phyloP scores from a whole-genome alignment of 768 basidiomycete genomes.

The Hysterangium stoloniferum region DNA sequence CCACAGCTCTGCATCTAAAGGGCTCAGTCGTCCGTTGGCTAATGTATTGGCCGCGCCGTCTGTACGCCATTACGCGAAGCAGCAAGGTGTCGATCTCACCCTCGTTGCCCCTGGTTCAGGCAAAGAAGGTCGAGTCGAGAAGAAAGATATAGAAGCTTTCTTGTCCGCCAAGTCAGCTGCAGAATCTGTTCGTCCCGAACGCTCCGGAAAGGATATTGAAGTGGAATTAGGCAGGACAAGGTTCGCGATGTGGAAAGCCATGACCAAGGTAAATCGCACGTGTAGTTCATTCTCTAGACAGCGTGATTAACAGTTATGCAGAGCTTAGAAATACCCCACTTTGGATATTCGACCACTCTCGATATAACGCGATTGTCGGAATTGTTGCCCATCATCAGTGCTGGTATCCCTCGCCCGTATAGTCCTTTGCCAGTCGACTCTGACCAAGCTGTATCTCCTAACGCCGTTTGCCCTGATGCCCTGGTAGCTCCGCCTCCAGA shows the following conservation, averaged over 20 bases:
- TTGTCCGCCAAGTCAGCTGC: slow-evolving; percentile 27
- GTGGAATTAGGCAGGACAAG: slow-evolving; percentile 72
- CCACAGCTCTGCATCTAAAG: slow-evolving; percentile 11
- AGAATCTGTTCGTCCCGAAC: slow-evolving; percentile 8
- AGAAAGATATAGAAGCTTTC: slow-evolving; percentile 61
- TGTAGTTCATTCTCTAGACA: not conserved
- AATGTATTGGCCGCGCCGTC: slow-evolving; percentile 66
- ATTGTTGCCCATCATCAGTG: slow-evolving; percentile 55
- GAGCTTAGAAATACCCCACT: slow-evolving; percentile 83
- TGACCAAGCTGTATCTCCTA: slow-evolving; percentile 13
- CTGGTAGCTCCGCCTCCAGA: slow-evolving; percentile 9
- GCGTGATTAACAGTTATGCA: slow-evolving; percentile 22
- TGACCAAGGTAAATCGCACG: slow-evolving; percentile 55
- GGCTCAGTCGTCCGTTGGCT: slow-evolving; percentile 11
- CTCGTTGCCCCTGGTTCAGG: slow-evolving; percentile 60
- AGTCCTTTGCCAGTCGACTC: slow-evolving; percentile 37
- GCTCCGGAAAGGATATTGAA: no score
- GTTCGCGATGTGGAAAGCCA: slow-evolving; percentile 84
- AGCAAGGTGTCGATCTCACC: slow-evolving; percentile 53
- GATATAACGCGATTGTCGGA: slow-evolving; percentile 66
- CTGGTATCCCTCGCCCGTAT: slow-evolving; percentile 57
- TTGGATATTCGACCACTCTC: slow-evolving; percentile 71
- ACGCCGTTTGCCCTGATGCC: slow-evolving; percentile 4
- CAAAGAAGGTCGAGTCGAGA: slow-evolving; percentile 67
- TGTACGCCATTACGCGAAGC: slow-evolving; percentile 67